These are phyloP conservation scores for Zychaea mexicana DNA, from an alignment of 371 early-diverging fungal genomes.

Conservation along the genomic window DNA sequence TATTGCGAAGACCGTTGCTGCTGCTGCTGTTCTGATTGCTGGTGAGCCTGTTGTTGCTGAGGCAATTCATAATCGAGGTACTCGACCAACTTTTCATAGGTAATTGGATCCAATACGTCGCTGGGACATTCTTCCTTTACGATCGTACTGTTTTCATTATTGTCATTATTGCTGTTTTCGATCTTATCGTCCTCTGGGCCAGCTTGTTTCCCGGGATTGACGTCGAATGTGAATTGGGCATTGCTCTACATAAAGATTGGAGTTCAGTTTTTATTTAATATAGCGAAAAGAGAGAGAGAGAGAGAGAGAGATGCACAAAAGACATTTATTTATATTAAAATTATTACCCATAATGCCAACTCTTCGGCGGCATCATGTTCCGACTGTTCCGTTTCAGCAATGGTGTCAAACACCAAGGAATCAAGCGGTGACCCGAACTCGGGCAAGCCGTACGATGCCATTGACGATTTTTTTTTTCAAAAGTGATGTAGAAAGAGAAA, in stretches of 20 bases:
- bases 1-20: slow-evolving; percentile 15
- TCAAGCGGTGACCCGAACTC: slow-evolving; percentile 33
- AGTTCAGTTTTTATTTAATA: neutral
- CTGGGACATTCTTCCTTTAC: slow-evolving; percentile 3
- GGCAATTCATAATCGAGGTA: slow-evolving; percentile 48
- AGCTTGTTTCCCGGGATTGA: slow-evolving; percentile 54
- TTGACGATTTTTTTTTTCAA: too few species aligned
- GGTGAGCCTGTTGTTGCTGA: slow-evolving; percentile 35
- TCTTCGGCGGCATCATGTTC: slow-evolving; percentile 52
- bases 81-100: slow-evolving; percentile 42
- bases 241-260: slow-evolving; percentile 39
- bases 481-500: too few species aligned
- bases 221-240: slow-evolving; percentile 69
- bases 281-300: neutral
- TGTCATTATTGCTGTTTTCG: slow-evolving; percentile 5
- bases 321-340: neutral
- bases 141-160: too few species aligned
- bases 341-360: slow-evolving; percentile 51
- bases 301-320: too few species aligned
- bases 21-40: slow-evolving; percentile 19
- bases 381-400: slow-evolving; percentile 22
- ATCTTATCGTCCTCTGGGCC: slow-evolving; percentile 50
- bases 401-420: slow-evolving; percentile 36
- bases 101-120: slow-evolving; percentile 32
- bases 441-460: neutral